Base-by-base conservation (phyloP, 352 stramenopile species). In the Pythium dissimile region DNA sequence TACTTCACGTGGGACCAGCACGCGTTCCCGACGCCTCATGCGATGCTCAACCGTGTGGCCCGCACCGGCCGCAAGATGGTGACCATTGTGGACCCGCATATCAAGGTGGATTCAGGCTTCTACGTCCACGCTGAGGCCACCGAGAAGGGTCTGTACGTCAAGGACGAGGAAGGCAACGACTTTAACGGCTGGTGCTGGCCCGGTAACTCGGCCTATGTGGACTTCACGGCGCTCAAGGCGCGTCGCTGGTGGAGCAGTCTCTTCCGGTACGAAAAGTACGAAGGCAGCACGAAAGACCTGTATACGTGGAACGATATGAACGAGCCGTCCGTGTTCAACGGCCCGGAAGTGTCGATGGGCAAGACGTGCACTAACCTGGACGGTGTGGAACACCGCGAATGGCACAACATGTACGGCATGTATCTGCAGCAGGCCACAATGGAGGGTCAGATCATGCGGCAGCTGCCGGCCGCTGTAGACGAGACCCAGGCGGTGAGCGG, bases 221-320 rank as follows among this genome's bases (percentile, higher is more conserved):
- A 99, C 73, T 99, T 99, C 66, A 99, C 96, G 9, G 80, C 76
- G 15, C 67, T 84, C 20, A 81, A 89, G 42, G 97, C 98, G 16
- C 91, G 97, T 34, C 67, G 68, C 11, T 99, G 96, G 96, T 99
- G 97, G 96, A 94, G 92, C 23, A 75, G 95, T 31, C 94, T 97
- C 48, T 99, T 99, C 75, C 68, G 76, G 24, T 97, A 98, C 54
- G 78, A 97, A 58, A 96, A 96, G 42, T 99, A 99, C 73, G 48
- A 82, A 47, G 89, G 88, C 16, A 96, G 80, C 41, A 98, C 92
- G 1, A 73, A 90, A 20, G 73, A 96, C 48, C 62, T 99, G 43
- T 99, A 94, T 72, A 99, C 92, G 8, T 99, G 97, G 97, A 99
- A 99, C 75, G 97, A 99, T 77, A 99, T 99, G 97, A 99, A 99